A percentile compares a stretch with the other conserved stretches of the same genome.
phyloP scores from a whole-genome alignment of 495 filamentous ascomycete genomes.

The Neurospora discreta region DNA sequence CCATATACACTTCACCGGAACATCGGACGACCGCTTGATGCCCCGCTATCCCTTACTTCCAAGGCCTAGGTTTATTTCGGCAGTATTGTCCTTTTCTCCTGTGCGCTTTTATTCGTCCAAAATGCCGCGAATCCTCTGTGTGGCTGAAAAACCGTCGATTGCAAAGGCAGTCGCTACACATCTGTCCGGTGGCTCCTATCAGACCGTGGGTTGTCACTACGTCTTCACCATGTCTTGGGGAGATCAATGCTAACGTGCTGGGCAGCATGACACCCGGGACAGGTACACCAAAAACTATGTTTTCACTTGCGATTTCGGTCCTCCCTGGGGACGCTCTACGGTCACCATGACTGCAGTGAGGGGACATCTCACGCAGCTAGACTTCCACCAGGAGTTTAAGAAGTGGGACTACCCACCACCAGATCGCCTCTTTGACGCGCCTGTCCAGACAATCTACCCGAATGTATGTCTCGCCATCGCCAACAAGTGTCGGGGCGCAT shows the following conservation, averaged over 20 bases:
- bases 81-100: background rate
- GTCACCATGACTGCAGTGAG: conserved; percentile 89
- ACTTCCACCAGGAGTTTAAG: conserved; percentile 60
- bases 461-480: conserved; percentile 37
- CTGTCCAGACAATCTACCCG: conserved; percentile 53
- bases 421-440: conserved; percentile 69
- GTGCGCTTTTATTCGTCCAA: background rate
- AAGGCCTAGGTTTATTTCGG: background rate
- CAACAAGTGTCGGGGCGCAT: background rate
- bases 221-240: background rate
- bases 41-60: background rate
- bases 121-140: conserved; percentile 63
- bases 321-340: conserved; percentile 65
- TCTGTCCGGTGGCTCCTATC: conserved; percentile 62
- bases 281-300: conserved; percentile 87
- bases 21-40: background rate
- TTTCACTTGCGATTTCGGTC: conserved; percentile 78
- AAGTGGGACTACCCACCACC: conserved; percentile 76
- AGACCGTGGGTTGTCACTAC: conserved; percentile 45
- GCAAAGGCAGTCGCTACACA: conserved; percentile 87
- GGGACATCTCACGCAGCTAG: conserved; percentile 67
- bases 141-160: conserved; percentile 95
- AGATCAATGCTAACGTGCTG: background rate
- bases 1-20: background rate
- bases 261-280: conserved; percentile 45